phyloP scores from a whole-genome alignment of 495 filamentous ascomycete genomes.

The Lasiosphaeriaceae sp. region DNA sequence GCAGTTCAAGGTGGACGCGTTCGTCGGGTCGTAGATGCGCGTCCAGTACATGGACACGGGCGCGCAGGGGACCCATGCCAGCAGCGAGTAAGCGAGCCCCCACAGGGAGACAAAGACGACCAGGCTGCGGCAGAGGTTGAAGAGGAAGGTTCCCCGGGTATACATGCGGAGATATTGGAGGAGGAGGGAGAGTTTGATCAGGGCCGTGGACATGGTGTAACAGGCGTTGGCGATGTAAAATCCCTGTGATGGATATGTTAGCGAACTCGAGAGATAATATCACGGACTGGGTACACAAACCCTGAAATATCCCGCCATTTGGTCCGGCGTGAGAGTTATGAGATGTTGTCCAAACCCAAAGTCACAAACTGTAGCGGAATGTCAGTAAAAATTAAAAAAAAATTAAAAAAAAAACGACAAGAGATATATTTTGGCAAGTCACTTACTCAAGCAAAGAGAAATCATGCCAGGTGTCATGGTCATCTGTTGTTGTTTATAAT shows the following conservation, averaged over 20 bases:
- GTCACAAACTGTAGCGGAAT: neutral
- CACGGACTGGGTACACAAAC: neutral
- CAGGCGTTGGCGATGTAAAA: conserved; percentile 30
- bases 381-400: neutral
- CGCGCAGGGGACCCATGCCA: conserved; percentile 33
- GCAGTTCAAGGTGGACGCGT: conserved; percentile 6
- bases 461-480: conserved; percentile 6
- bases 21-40: neutral
- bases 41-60: conserved; percentile 25
- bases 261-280: neutral
- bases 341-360: conserved; percentile 27
- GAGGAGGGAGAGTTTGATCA: conserved; percentile 34
- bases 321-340: conserved; percentile 13
- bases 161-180: conserved; percentile 35
- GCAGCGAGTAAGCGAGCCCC: conserved; percentile 26
- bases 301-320: conserved; percentile 11
- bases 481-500: neutral
- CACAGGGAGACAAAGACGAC: conserved; percentile 25
- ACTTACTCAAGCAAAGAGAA: conserved; percentile 13
- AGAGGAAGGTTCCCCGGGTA: conserved; percentile 14
- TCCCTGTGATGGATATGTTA: conserved; percentile 4
- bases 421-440: too few species aligned
- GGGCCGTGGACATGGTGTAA: conserved; percentile 25
- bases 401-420: too few species aligned
- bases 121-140: conserved; percentile 14